Evolutionary conservation across 768 basidiomycete species (phyloP).

Genomic region (Macrocybe gigantea): DNA sequence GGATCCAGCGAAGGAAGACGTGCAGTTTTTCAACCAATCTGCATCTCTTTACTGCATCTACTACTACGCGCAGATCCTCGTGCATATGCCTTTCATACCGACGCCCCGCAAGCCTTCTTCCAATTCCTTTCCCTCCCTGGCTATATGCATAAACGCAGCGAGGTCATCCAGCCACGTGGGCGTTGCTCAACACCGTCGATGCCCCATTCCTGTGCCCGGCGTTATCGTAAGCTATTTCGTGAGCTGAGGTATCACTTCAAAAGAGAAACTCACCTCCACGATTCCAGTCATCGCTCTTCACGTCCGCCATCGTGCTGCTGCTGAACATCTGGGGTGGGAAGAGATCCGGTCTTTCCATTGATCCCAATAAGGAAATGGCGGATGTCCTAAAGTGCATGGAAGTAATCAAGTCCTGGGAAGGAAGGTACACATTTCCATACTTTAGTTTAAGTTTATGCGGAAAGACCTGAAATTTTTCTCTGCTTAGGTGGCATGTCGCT

Average conservation of each 20-base stretch:
- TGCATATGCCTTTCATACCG: constrained; percentile 77
- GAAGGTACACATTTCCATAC: constrained; percentile 12
- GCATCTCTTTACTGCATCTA: constrained; percentile 44
- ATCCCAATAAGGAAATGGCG: constrained; percentile 48
- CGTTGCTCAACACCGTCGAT: constrained; percentile 40
- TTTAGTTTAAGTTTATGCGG: not conserved
- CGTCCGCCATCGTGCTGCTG: constrained; percentile 51
- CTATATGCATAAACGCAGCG: constrained; percentile 76
- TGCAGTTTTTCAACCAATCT: constrained; percentile 53
- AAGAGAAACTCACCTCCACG: not conserved
- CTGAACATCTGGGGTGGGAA: constrained; percentile 67
- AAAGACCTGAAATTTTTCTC: not conserved
- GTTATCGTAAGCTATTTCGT: not conserved
- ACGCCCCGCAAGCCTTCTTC: constrained; percentile 40
- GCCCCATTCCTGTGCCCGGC: constrained; percentile 30
- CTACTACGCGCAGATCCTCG: constrained; percentile 62
- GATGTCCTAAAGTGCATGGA: constrained; percentile 64
- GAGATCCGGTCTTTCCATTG: constrained; percentile 39
- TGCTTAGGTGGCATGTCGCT: not conserved
- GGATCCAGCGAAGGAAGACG: constrained; percentile 40
- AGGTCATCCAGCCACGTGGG: constrained; percentile 75
- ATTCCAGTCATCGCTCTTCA: constrained; percentile 33
- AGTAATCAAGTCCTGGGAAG: constrained; percentile 36
- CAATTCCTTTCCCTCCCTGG: constrained; percentile 57
- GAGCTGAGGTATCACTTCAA: not conserved